A percentile compares a stretch with the other conserved stretches of the same genome.
Evolutionary conservation across 176 grass and related monocot genomes (phyloP).

Genomic region (Oryza punctata): DNA sequence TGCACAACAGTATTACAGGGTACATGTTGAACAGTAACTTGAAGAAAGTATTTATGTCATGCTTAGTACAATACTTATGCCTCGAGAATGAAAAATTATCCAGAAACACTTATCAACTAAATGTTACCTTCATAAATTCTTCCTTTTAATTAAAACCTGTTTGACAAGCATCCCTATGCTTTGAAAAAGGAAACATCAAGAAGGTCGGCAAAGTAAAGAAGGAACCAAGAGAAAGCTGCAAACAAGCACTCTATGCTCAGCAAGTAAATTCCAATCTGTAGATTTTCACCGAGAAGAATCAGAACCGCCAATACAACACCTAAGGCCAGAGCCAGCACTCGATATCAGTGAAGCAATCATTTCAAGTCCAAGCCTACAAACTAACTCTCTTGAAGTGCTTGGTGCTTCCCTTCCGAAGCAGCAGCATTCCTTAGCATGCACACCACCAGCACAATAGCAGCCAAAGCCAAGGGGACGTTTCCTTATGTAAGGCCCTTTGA

Average conservation of each 20-base stretch:
- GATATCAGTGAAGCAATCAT: background rate
- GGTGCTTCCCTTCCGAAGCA: slow-evolving; percentile 21
- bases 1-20: background rate
- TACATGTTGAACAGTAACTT: background rate
- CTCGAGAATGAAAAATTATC: background rate
- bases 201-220: background rate
- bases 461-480: slow-evolving; percentile 14
- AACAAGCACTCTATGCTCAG: slow-evolving; percentile 10
- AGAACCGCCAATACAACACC: background rate
- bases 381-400: background rate
- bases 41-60: background rate
- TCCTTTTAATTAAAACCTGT: background rate
- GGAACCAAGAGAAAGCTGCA: slow-evolving; percentile 23
- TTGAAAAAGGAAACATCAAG: background rate
- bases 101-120: slow-evolving; percentile 6
- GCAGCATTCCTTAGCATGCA: slow-evolving; percentile 21
- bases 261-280: slow-evolving; percentile 30
- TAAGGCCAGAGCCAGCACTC: slow-evolving; percentile 3
- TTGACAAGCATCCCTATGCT: slow-evolving; percentile 16
- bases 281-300: slow-evolving; percentile 9
- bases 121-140: background rate
- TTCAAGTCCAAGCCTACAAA: background rate
- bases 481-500: slow-evolving; percentile 46
- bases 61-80: background rate
- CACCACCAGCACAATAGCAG: slow-evolving; percentile 24